These are phyloP conservation scores for Arabidopsis hybrid DNA, from an alignment of 441 rosid species.

Conservation along the genomic window DNA sequence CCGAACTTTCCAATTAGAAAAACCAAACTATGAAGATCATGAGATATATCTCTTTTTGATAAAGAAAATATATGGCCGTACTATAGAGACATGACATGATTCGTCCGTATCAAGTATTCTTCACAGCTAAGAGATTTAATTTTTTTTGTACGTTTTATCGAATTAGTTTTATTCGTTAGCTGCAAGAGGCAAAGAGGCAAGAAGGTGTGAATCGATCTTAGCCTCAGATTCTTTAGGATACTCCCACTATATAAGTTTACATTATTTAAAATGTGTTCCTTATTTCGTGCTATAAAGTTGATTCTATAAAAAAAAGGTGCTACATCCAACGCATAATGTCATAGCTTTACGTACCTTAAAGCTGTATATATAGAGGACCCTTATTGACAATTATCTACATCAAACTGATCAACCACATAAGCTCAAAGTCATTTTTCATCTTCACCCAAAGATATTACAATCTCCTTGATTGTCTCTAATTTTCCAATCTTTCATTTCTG, in stretches of 20 bases:
- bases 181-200: constrained; percentile 26
- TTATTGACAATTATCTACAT: constrained; percentile 9
- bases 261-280: not conserved
- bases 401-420: constrained; percentile 12
- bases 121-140: constrained; percentile 21
- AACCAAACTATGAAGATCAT: not conserved
- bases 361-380: constrained; percentile 22
- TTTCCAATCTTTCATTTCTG: not conserved
- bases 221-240: constrained; percentile 14
- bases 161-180: constrained; percentile 23
- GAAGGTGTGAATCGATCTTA: not conserved
- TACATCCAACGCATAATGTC: constrained; percentile 20
- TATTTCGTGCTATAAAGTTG: constrained; percentile 6
- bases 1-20: not conserved
- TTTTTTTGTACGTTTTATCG: constrained; percentile 12
- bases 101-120: constrained; percentile 39
- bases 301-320: constrained; percentile 19
- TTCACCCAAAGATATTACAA: constrained; percentile 9
- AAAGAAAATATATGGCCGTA: constrained; percentile 26
- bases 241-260: constrained; percentile 4
- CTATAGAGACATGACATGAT: constrained; percentile 21
- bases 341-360: constrained; percentile 28
- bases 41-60: constrained; percentile 8
- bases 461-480: not conserved
- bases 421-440: constrained; percentile 18